Evolutionary conservation across 805 yeast genomes (phyloP), one percentile per base, ranked within the genome.

Genomic region (Cyberlindnera euphorbiae): DNA sequence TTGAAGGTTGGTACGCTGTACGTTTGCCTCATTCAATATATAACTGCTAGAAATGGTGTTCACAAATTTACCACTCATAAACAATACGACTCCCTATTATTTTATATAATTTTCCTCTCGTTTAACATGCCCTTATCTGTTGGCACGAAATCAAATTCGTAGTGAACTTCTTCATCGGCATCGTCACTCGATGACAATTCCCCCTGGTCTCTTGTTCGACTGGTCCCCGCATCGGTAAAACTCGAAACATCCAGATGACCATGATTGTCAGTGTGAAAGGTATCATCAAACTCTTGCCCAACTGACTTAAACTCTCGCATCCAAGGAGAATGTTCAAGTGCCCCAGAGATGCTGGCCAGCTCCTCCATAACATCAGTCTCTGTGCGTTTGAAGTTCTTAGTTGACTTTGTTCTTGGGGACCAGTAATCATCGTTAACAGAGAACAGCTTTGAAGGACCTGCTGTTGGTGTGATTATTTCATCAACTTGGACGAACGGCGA

Each of bases 241-340:
- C 22, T 26, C n/a, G 16, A 14, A 13, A 26, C 8, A 16, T 26
- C 13, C 28, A 8, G 9, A 6, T 8, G 17, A 8, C 28, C 28
- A 14, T 26, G 3, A 32, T 28, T 6, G 15, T 26, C 12, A 17
- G 7, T 8, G 9, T 19, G 22, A 9, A 36, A 10, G 14, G 21
- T 36, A 5, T 39, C 39, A 17, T 44, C 42, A 25, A 48, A 30
- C 27, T 48, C 51, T 4, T 33, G 15, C 17, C 49, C 45, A 16
- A 48, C 36, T 7, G 28, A 21, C 26, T 32, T 36, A 5, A 49
- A 22, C 23, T 46, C 54, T 24, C 34, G 14, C 21, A 19, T 38
- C 54, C 54, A 49, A 19, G 42, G 44, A 2, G 54, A 47, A 9
- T 37, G 27, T 16, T 41, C 37, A 27, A 49, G 32, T 7, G 41